phyloP scores from a whole-genome alignment of 2,329 filamentous ascomycete genomes.

The Sporothrix curviconia region DNA sequence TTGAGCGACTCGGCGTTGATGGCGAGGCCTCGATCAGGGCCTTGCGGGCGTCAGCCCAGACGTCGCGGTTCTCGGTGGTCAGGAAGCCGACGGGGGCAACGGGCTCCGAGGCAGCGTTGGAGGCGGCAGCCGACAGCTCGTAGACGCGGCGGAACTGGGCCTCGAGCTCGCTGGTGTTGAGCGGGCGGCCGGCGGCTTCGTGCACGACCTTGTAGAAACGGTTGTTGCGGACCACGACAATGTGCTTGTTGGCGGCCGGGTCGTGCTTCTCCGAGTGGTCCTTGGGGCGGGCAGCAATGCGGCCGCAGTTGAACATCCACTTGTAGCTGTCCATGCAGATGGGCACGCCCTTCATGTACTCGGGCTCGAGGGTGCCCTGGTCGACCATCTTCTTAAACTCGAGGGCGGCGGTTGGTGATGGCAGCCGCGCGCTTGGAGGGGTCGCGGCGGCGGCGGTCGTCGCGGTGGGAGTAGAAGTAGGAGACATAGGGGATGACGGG shows the following conservation, averaged over 20 bases:
- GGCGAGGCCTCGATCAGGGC: constrained; percentile 67
- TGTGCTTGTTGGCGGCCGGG: constrained; percentile 66
- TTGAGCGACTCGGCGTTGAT: constrained; percentile 72
- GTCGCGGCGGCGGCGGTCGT: constrained; percentile 80
- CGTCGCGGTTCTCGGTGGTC: constrained; percentile 87
- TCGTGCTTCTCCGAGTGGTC: constrained; percentile 82
- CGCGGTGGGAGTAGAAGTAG: constrained; percentile 98
- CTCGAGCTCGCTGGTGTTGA: constrained; percentile 86
- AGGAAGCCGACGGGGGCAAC: constrained; percentile 72
- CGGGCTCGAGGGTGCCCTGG: constrained; percentile 73
- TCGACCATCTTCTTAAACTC: constrained; percentile 96
- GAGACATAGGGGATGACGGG: constrained; percentile 96
- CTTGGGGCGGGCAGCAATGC: constrained; percentile 72
- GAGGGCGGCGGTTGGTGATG: constrained; percentile 73
- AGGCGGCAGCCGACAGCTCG: constrained; percentile 49
- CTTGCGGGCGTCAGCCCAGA: constrained; percentile 80
- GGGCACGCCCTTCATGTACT: constrained; percentile 97
- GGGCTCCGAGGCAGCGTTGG: constrained; percentile 39
- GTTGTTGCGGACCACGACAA: constrained; percentile 88
- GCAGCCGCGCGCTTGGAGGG: constrained; percentile 90
- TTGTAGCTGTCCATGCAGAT: constrained; percentile 98
- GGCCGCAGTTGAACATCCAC: constrained; percentile 96
- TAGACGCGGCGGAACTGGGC: constrained; percentile 82
- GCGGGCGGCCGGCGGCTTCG: constrained; percentile 72
- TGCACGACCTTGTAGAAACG: constrained; percentile 91